A percentile compares a stretch with the other conserved stretches of the same genome.
Evolutionary conservation across 2,329 filamentous ascomycete genomes (phyloP).

Genomic region (Talaromyces sp.): DNA sequence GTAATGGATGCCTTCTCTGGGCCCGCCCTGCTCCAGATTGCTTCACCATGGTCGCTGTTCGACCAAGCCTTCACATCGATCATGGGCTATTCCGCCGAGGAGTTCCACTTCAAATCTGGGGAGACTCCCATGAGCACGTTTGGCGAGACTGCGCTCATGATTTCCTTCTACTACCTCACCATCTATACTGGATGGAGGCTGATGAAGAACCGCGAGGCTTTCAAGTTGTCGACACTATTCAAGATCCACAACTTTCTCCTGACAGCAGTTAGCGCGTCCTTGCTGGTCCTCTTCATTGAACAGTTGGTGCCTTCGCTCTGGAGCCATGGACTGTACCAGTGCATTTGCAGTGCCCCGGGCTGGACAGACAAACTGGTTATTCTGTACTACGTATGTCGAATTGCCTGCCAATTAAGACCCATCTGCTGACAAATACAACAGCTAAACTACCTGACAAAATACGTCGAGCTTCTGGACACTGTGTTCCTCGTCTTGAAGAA

Average conservation of each 20-base stretch:
- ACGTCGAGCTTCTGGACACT: conserved; percentile 84
- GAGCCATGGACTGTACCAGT: conserved; percentile 72
- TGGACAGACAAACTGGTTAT: conserved; percentile 86
- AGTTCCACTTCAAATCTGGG: conserved; percentile 73
- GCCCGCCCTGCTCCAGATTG: conserved; percentile 2
- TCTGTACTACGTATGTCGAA: conserved; percentile 74
- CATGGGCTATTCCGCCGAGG: conserved; percentile 69
- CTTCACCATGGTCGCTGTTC: conserved; percentile 75
- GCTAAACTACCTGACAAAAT: conserved; percentile 94
- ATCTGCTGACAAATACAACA: conserved; percentile 30
- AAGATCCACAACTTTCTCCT: conserved; percentile 89
- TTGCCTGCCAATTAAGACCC: too few species aligned
- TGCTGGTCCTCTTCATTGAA: conserved; percentile 77
- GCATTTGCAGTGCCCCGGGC: conserved; percentile 72
- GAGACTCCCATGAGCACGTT: conserved; percentile 81
- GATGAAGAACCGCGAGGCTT: conserved; percentile 75
- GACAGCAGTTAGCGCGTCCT: conserved; percentile 68
- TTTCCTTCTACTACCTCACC: conserved; percentile 72
- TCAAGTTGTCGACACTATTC: conserved; percentile 78
- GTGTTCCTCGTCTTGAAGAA: conserved; percentile 95
- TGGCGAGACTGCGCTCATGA: conserved; percentile 68
- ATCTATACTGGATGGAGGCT: conserved; percentile 82
- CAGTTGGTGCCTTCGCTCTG: conserved; percentile 76
- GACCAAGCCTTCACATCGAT: conserved; percentile 68
- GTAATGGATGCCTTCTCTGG: conserved; percentile 7